phyloP scores from a whole-genome alignment of 139 green algal genomes.

The Chlorella sp. region DNA sequence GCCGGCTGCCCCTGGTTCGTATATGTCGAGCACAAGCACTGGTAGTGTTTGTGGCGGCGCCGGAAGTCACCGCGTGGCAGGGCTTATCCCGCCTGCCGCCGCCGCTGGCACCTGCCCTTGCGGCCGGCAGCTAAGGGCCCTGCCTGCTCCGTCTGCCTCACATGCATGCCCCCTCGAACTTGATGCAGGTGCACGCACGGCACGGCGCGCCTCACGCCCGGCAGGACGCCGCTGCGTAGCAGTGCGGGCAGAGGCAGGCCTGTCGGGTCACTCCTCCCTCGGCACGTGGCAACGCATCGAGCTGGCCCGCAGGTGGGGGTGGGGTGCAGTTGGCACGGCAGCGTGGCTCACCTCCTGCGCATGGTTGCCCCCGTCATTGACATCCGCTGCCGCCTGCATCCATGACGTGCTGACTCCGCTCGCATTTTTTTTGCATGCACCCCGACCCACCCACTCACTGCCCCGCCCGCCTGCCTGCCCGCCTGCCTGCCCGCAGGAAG shows the following conservation, averaged over 20 bases:
- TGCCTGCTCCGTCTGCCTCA: background rate
- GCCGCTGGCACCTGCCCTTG: background rate
- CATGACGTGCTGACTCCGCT: too few species aligned
- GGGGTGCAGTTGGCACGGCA: background rate
- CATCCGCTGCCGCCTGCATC: background rate
- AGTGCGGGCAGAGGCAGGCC: background rate
- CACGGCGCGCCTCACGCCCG: background rate
- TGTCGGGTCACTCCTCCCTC: background rate
- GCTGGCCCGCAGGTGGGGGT: background rate
- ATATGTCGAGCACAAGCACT: too few species aligned
- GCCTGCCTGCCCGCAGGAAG: slow-evolving; percentile 2
- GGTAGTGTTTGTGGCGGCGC: too few species aligned
- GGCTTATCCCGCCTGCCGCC: too few species aligned
- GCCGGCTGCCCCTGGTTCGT: too few species aligned
- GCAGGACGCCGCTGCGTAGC: background rate
- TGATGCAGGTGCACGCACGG: background rate
- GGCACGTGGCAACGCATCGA: background rate
- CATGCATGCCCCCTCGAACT: background rate
- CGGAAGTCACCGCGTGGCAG: too few species aligned
- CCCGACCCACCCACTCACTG: too few species aligned
- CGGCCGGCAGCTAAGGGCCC: background rate
- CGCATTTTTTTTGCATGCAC: too few species aligned
- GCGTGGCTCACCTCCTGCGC: background rate
- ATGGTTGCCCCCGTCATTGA: background rate
- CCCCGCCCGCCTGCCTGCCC: background rate